A percentile compares a stretch with the other conserved stretches of the same genome.
Conservation (phyloP, 164 flowering plant genomes). For the Berberis vulgaris region DNA sequence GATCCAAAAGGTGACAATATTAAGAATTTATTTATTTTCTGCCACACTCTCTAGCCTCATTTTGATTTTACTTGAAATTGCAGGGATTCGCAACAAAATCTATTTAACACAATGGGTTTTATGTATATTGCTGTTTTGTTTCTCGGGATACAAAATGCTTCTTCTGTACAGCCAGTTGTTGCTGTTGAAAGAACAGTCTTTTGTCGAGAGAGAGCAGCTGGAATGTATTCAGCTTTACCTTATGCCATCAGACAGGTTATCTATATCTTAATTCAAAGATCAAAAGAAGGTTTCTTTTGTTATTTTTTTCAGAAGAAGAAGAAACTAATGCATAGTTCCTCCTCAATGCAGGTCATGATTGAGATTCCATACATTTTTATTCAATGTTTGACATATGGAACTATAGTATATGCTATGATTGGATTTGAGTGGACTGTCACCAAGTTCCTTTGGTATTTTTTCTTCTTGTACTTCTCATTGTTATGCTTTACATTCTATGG, state of each 20-base stretch:
- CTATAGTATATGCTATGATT: constrained; percentile 2
- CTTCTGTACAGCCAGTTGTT: constrained; percentile 51
- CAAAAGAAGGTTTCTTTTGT: neutral
- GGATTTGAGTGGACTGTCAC: neutral
- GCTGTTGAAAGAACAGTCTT: constrained; percentile 47
- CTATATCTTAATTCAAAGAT: neutral
- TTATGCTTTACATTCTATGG: constrained; percentile 26
- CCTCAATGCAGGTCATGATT: constrained; percentile 26
- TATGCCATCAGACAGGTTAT: constrained; percentile 53
- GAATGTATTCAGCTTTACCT: constrained; percentile 53
- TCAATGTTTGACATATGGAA: constrained; percentile 31
- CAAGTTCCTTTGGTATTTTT: constrained; percentile 1
- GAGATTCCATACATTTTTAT: constrained; percentile 45
- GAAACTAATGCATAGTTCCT: neutral
- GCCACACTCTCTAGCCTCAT: neutral
- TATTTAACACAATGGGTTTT: constrained; percentile 54
- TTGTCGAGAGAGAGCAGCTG: constrained; percentile 53
- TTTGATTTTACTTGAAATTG: neutral
- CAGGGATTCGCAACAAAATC: constrained; percentile 27
- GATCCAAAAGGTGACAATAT: constrained; percentile 21
- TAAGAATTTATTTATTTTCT: neutral
- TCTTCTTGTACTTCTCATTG: constrained; percentile 1
- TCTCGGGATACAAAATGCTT: constrained; percentile 39
- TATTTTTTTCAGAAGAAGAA: neutral
- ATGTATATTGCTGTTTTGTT: constrained; percentile 49